These are phyloP conservation scores for Groenewaldozyma sp. DNA, from an alignment of 1,139 yeast genomes.

Conservation along the genomic window DNA sequence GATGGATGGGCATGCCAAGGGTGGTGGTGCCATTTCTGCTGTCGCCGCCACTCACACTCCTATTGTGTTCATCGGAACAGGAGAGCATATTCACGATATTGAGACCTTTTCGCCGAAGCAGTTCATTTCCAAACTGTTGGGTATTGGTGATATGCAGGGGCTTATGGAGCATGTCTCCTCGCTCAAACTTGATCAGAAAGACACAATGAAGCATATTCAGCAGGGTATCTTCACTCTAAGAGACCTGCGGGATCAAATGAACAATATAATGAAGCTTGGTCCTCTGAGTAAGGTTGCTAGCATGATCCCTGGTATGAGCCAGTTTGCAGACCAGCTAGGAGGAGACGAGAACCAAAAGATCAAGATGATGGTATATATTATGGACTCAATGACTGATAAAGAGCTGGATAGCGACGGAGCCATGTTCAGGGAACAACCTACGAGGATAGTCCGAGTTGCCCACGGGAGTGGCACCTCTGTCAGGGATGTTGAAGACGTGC, in stretches of 20 bases:
- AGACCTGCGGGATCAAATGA: constrained; percentile 93
- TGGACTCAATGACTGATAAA: constrained; percentile 93
- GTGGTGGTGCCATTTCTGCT: constrained; percentile 99
- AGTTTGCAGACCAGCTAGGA: constrained; percentile 66
- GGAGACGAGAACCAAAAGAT: constrained; percentile 78
- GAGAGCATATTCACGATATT: constrained; percentile 91
- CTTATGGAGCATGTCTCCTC: constrained; percentile 90
- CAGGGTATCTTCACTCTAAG: constrained; percentile 90
- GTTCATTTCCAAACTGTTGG: constrained; percentile 79
- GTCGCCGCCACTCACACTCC: constrained; percentile 97
- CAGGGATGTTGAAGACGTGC: constrained; percentile 86
- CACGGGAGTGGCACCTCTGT: constrained; percentile 94
- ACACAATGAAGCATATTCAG: constrained; percentile 84
- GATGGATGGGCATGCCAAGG: constrained; percentile 98
- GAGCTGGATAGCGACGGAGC: constrained; percentile 90
- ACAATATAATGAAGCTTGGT: constrained; percentile 92
- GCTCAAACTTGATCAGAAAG: constrained; percentile 81
- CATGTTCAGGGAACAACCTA: constrained; percentile 70
- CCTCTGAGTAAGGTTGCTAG: constrained; percentile 88
- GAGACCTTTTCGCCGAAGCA: constrained; percentile 87
- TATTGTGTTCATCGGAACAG: constrained; percentile 95
- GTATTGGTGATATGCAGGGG: constrained; percentile 93
- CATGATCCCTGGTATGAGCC: constrained; percentile 87
- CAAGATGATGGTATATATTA: constrained; percentile 81
- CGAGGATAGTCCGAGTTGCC: constrained; percentile 82